Percentiles rank a stretch among this genome's conserved stretches.
Evolutionary conservation across 495 filamentous ascomycete species (phyloP).

Genomic region (Aspergillus nidulans): DNA sequence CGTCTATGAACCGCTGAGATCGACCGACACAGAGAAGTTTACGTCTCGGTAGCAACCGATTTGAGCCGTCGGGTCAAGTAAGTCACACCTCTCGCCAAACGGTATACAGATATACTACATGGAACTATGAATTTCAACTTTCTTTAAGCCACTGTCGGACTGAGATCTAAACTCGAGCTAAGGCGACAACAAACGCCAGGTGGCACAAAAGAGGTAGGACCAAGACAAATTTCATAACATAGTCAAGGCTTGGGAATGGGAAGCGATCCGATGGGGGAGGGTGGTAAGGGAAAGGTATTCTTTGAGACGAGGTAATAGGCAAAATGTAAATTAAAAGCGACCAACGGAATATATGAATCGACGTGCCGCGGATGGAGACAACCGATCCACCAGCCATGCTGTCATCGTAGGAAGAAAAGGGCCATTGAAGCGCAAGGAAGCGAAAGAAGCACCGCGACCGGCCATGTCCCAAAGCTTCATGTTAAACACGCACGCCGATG

Average conservation of each 20-base stretch:
- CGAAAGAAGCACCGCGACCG: background rate
- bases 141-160: conserved; percentile 23
- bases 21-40: too few relatives aligned
- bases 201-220: conserved; percentile 20
- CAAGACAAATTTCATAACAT: conserved; percentile 20
- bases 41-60: too few relatives aligned
- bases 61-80: background rate
- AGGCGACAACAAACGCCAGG: conserved; percentile 25
- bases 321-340: conserved; percentile 22
- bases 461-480: background rate
- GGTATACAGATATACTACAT: background rate
- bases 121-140: conserved; percentile 16
- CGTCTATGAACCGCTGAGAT: too few relatives aligned
- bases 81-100: background rate
- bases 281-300: conserved; percentile 26
- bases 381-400: conserved; percentile 7
- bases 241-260: conserved; percentile 16
- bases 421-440: background rate
- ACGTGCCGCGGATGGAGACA: conserved; percentile 14
- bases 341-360: conserved; percentile 20
- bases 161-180: conserved; percentile 26
- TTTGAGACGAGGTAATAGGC: conserved; percentile 26
- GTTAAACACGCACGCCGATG: background rate
- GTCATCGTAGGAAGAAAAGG: background rate
- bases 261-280: conserved; percentile 12